Base-by-base conservation (phyloP, 768 basidiomycete genomes). In the Cubamyces lactineus region DNA sequence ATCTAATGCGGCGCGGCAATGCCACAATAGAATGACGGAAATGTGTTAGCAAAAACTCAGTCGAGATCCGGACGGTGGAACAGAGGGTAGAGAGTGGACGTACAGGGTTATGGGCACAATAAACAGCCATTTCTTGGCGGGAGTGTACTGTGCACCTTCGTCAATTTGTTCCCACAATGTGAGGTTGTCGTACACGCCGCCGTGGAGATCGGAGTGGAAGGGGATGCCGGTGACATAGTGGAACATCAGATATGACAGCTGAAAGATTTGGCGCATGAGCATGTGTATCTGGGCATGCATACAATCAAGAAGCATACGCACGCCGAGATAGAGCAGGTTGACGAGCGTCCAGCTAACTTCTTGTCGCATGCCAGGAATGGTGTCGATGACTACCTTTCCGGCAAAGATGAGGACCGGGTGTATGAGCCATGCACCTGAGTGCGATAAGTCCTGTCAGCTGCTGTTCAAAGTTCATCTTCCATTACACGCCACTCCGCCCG, bases 151-250 rank as follows among this genome's bases (percentile, higher is more conserved):
- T 0, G 96, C 97, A 41, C 97, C 97, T 52, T 92, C 91, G 75
- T 99, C 97, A 52, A 99, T 99, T 81, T 99, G 97, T 72, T 99
- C 97, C 97, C 97, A 99, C 30, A 99, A 79, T 0, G 97, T 98
- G 50, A 98, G 83, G 69, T 98, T 94, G 73, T 98, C 97, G 76
- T 96, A 99, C 13, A 94, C 97, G 23, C 97, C 97, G 12, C 88
- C 89, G 68, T 93, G 91, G 46, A 89, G 78, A 62, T 91, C 87
- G 59, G 86, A 88, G 69, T 94, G 89, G 74, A 98, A 98, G 8
- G 96, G 96, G 45, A 96, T 94, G 56, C 96, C 96, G 9, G 95
- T 98, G 52, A 95, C 94, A 84, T 92, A 94, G 73, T 98, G 96
- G 80, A 98, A 98, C 92, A 98, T 96, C 64, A 98, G 82, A 78